A percentile compares a stretch with the other conserved stretches of the same genome.
Conservation (phyloP, 768 basidiomycete genomes). For the Leccinum subgranulosum region DNA sequence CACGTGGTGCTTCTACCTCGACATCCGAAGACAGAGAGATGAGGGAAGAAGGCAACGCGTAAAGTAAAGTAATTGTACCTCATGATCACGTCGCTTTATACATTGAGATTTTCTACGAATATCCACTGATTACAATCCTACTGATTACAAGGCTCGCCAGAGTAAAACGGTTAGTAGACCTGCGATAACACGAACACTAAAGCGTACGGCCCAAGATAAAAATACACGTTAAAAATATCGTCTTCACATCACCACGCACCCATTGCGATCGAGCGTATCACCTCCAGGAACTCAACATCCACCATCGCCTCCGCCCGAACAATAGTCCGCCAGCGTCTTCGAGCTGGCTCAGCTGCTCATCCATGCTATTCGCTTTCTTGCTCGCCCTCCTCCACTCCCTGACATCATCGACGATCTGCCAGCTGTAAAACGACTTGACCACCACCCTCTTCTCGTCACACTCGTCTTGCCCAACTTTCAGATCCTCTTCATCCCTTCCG, state of each 20-base stretch:
- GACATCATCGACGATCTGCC: constrained; percentile 78
- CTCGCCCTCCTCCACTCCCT: constrained; percentile 57
- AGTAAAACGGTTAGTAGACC: constrained; percentile 11
- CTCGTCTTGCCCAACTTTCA: constrained; percentile 75
- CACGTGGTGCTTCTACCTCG: constrained; percentile 22
- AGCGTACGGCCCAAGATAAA: constrained; percentile 27
- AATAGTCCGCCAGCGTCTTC: constrained; percentile 24
- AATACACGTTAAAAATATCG: constrained; percentile 21
- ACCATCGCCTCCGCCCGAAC: constrained; percentile 27
- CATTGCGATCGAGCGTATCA: constrained; percentile 56
- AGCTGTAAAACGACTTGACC: constrained; percentile 81
- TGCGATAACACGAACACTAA: constrained; percentile 19
- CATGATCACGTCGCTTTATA: constrained; percentile 5
- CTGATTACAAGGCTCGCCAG: constrained; percentile 12
- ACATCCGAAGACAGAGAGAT: constrained; percentile 22
- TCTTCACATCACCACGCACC: constrained; percentile 42
- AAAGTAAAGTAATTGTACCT: constrained; percentile 28
- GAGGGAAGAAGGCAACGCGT: constrained; percentile 34
- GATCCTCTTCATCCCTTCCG: constrained; percentile 59
- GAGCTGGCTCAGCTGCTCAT: constrained; percentile 30
- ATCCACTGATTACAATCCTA: constrained; percentile 14
- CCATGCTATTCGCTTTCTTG: constrained; percentile 40
- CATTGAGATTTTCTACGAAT: constrained; percentile 13
- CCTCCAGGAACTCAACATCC: constrained; percentile 41
- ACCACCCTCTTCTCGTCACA: constrained; percentile 72